Conservation (phyloP, 2,329 filamentous ascomycete genomes). For the Fusarium newnesense region DNA sequence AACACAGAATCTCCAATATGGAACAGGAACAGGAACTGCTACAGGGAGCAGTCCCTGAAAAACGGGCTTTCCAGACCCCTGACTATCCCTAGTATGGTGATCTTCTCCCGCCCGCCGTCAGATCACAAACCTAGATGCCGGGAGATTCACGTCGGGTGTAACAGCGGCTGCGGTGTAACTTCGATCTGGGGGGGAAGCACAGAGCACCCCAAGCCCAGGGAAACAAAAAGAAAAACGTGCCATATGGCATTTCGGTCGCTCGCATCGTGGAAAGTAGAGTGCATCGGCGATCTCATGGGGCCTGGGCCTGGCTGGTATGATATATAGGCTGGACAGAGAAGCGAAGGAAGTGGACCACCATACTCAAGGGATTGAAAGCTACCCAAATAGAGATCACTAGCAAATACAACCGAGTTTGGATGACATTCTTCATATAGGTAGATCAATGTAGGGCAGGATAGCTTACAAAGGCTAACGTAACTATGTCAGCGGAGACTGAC, state of each 20-base stretch:
- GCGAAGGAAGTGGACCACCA: neutral
- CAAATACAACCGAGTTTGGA: neutral
- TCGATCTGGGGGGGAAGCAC: slow-evolving; percentile 19
- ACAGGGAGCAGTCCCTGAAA: neutral
- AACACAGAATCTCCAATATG: neutral
- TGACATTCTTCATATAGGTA: neutral
- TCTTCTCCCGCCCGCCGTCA: slow-evolving; percentile 3
- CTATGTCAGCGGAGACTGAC: slow-evolving; percentile 18
- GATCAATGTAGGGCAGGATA: neutral
- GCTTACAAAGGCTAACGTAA: neutral
- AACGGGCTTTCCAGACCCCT: slow-evolving; percentile 9
- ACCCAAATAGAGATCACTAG: neutral
- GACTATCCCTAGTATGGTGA: slow-evolving; percentile 20
- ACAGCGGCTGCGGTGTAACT: slow-evolving; percentile 36
- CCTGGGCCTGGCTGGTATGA: slow-evolving; percentile 15
- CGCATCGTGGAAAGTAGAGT: neutral
- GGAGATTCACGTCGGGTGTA: slow-evolving; percentile 33
- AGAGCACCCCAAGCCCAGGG: neutral
- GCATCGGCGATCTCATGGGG: slow-evolving; percentile 12
- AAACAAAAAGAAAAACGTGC: neutral
- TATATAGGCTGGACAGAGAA: slow-evolving; percentile 4
- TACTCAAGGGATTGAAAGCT: neutral
- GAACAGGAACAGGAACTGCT: neutral
- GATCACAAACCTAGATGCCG: slow-evolving; percentile 6
- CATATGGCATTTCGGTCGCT: slow-evolving; percentile 2